Evolutionary conservation across 306 rosid genomes (phyloP).

Genomic region (Oemleria cerasiformis): DNA sequence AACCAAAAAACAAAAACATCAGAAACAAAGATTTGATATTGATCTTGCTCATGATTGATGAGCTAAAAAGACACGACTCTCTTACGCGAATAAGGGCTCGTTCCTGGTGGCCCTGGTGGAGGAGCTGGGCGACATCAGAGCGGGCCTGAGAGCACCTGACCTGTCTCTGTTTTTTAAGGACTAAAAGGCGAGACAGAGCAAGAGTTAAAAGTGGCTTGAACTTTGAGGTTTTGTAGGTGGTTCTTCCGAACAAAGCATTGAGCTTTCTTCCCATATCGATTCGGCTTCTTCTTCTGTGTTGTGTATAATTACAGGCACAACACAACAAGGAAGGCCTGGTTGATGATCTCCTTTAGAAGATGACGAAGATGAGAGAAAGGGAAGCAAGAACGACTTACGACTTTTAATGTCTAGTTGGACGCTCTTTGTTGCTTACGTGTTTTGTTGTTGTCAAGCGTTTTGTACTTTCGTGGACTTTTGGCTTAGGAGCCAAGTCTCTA

Average conservation of each 20-base stretch:
- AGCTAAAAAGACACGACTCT: neutral
- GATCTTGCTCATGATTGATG: too few species aligned
- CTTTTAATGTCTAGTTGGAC: neutral
- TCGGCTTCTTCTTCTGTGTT: neutral
- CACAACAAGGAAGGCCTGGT: slow-evolving; percentile 20
- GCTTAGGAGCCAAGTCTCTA: slow-evolving; percentile 21
- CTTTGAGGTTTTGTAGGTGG: slow-evolving; percentile 48
- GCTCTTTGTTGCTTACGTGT: neutral
- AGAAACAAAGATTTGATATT: neutral
- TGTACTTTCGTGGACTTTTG: neutral
- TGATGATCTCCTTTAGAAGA: slow-evolving; percentile 19
- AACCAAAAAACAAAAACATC: neutral
- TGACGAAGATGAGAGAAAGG: slow-evolving; percentile 17
- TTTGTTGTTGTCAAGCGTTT: neutral
- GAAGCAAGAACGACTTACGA: neutral
- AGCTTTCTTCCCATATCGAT: slow-evolving; percentile 68
- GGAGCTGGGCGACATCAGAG: slow-evolving; percentile 72
- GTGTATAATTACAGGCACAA: neutral
- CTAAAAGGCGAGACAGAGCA: slow-evolving; percentile 69
- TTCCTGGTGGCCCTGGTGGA: slow-evolving; percentile 64
- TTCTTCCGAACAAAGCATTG: slow-evolving; percentile 64
- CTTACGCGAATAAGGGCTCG: slow-evolving; percentile 80
- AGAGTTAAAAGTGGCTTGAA: slow-evolving; percentile 49
- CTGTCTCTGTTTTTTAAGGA: slow-evolving; percentile 67
- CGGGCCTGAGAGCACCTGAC: slow-evolving; percentile 49